phyloP scores from a whole-genome alignment of 2,329 filamentous ascomycete genomes.

The Plenodomus lindquistii region DNA sequence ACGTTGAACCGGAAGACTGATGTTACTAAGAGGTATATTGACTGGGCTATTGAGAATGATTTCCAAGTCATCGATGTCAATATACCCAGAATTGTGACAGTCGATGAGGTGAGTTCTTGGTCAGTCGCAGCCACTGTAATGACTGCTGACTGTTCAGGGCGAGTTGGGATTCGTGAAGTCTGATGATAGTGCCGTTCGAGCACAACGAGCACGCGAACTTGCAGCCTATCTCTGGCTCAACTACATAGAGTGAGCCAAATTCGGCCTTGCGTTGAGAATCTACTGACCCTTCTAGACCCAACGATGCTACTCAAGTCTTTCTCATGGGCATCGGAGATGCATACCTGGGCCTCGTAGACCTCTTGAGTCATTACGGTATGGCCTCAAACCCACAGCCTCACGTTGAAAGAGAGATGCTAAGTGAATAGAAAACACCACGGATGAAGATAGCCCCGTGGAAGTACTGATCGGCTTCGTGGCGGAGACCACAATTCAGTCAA shows the following conservation, averaged over 20 bases:
- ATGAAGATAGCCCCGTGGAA: constrained; percentile 57
- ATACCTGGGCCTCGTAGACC: constrained; percentile 78
- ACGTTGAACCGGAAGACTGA: constrained; percentile 68
- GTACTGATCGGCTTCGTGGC: constrained; percentile 82
- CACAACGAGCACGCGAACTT: constrained; percentile 65
- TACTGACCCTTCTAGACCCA: constrained; percentile 48
- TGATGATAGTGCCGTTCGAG: constrained; percentile 51
- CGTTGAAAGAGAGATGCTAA: neutral
- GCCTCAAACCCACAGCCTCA: neutral
- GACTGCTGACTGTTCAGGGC: constrained; percentile 5
- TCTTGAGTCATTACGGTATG: constrained; percentile 76
- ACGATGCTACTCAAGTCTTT: constrained; percentile 72
- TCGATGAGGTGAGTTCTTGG: constrained; percentile 57
- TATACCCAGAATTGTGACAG: constrained; percentile 75
- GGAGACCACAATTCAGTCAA: constrained; percentile 71
- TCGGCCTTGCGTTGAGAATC: constrained; percentile 4
- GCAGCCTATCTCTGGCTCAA: constrained; percentile 95
- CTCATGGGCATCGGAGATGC: constrained; percentile 89
- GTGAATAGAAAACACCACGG: constrained; percentile 60
- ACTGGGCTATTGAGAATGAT: constrained; percentile 75
- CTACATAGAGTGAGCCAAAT: constrained; percentile 70
- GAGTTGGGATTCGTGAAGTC: constrained; percentile 45
- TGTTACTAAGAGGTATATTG: constrained; percentile 76
- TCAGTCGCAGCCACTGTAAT: neutral
- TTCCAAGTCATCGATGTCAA: constrained; percentile 93